Evolutionary conservation across 2,329 filamentous ascomycete genomes (phyloP).

Genomic region (Ophiosphaerella korrae): DNA sequence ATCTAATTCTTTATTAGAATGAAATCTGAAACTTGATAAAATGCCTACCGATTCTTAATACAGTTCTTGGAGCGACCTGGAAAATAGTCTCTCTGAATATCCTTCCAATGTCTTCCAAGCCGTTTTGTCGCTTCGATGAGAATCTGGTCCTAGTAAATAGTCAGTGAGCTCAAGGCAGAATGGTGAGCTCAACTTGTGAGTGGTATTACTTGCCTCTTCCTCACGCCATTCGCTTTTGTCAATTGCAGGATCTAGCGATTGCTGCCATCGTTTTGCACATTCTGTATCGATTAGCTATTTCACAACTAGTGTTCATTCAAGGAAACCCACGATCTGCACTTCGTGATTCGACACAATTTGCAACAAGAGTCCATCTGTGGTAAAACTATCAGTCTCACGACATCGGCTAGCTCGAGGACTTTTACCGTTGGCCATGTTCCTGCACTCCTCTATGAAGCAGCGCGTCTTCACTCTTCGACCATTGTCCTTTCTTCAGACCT

Average conservation of each 20-base stretch:
- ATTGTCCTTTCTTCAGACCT: constrained; percentile 50
- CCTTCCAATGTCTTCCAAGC: constrained; percentile 47
- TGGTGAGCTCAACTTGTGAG: background rate
- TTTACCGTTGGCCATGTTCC: constrained; percentile 45
- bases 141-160: constrained; percentile 25
- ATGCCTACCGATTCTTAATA: constrained; percentile 46
- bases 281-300: constrained; percentile 33
- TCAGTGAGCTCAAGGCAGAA: background rate
- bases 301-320: background rate
- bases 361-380: constrained; percentile 51
- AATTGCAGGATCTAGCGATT: constrained; percentile 50
- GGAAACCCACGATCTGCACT: constrained; percentile 47
- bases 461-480: constrained; percentile 46
- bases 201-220: constrained; percentile 32
- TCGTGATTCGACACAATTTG: constrained; percentile 45
- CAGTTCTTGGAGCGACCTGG: constrained; percentile 46
- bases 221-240: constrained; percentile 48
- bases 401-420: background rate
- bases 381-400: background rate
- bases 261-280: constrained; percentile 56
- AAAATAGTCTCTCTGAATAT: constrained; percentile 43
- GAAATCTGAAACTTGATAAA: background rate
- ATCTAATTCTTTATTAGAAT: constrained; percentile 16
- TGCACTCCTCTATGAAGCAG: constrained; percentile 42
- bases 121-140: constrained; percentile 41